Evolutionary conservation across 2,329 filamentous ascomycete species (phyloP).

Genomic region (Penicillium fuscoglaucum): DNA sequence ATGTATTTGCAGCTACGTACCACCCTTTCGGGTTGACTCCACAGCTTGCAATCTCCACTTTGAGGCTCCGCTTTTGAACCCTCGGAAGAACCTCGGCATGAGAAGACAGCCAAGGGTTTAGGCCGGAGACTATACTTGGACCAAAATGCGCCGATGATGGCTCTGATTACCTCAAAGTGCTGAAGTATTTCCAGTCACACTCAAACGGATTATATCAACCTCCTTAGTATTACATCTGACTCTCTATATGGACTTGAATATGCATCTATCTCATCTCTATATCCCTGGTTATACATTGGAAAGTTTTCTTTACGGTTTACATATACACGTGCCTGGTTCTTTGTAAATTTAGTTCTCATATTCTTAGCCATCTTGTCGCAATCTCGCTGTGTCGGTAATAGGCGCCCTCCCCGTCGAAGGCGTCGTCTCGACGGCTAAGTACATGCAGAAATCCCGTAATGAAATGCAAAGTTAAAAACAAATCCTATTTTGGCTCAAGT

Average conservation of each 20-base stretch:
- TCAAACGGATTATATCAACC: neutral
- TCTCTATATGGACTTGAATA: neutral
- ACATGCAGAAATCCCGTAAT: no score
- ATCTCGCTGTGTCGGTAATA: no score
- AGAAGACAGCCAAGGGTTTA: neutral
- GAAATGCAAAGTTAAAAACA: no score
- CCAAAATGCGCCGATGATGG: neutral
- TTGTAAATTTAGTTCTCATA: neutral
- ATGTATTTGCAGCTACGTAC: neutral
- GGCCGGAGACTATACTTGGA: neutral
- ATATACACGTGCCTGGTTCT: neutral
- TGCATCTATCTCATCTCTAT: neutral
- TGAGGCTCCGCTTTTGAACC: neutral
- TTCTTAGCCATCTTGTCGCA: neutral
- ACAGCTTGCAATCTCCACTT: neutral
- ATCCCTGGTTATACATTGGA: neutral
- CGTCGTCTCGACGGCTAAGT: no score
- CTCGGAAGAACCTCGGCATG: neutral
- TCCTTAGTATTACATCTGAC: neutral
- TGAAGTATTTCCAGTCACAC: neutral
- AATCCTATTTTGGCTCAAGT: no score
- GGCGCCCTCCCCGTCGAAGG: no score
- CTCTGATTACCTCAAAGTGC: neutral
- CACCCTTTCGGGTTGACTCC: neutral
- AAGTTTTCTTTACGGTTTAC: neutral